Conservation (phyloP, 208 protist species). For the Histomonas meleagridis region DNA sequence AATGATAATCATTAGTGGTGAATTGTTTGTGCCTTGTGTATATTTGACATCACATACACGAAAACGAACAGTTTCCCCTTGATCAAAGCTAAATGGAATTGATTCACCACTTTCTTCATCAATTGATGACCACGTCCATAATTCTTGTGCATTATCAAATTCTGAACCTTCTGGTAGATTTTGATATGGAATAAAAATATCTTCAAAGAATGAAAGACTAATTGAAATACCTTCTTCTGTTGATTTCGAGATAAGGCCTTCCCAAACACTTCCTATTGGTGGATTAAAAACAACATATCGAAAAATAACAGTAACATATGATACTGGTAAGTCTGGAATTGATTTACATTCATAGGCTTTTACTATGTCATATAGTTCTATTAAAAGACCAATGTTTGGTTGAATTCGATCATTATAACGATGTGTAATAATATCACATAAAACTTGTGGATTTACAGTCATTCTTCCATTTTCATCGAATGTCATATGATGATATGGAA, state of each 20-base stretch:
- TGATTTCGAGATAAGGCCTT: background rate
- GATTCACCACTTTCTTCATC: background rate
- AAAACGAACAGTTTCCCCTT: background rate
- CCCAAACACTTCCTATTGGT: background rate
- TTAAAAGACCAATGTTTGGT: background rate
- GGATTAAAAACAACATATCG: slow-evolving; percentile 25
- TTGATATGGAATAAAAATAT: background rate
- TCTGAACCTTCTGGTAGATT: background rate
- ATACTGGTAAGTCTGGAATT: background rate
- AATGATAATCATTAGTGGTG: background rate
- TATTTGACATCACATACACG: slow-evolving; percentile 1
- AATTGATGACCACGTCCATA: background rate
- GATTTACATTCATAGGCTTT: background rate
- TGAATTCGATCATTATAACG: background rate
- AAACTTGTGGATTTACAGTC: background rate
- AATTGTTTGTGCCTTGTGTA: background rate
- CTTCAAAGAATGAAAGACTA: background rate
- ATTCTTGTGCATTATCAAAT: background rate
- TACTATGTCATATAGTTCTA: background rate
- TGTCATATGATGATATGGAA: slow-evolving; percentile 9
- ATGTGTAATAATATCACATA: slow-evolving; percentile 21
- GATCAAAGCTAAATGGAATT: background rate
- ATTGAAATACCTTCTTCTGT: background rate
- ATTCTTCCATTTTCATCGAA: background rate
- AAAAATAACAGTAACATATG: background rate